Percentiles rank a stretch among this genome's conserved stretches.
phyloP scores from a whole-genome alignment of 768 basidiomycete species.

The Kwoniella newhampshirensis region DNA sequence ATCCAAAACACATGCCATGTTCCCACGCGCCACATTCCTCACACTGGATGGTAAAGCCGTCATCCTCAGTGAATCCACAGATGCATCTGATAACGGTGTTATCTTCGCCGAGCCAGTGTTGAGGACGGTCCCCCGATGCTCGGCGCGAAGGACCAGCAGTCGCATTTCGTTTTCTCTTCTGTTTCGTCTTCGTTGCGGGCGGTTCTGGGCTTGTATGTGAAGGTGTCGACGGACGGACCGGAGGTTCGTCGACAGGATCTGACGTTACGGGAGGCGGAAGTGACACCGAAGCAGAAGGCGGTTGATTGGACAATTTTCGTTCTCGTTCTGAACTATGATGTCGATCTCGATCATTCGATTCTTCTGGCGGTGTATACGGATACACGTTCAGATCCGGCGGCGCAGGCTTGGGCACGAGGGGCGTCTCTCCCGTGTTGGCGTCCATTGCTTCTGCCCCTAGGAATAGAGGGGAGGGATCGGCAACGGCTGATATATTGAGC shows the following conservation, averaged over 20 bases:
- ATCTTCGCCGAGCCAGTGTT: constrained; percentile 52
- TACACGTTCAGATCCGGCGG: constrained; percentile 15
- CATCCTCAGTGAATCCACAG: constrained; percentile 71
- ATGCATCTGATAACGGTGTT: constrained; percentile 61
- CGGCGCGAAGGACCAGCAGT: constrained; percentile 29
- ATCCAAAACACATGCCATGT: constrained; percentile 68
- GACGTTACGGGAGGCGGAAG: background rate
- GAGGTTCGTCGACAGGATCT: background rate
- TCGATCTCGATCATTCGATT: constrained; percentile 11
- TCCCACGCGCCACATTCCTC: constrained; percentile 80
- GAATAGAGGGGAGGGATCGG: constrained; percentile 7
- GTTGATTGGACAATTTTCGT: background rate
- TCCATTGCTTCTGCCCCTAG: constrained; percentile 7
- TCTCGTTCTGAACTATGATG: background rate
- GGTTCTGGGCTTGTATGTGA: constrained; percentile 16
- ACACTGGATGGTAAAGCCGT: constrained; percentile 82
- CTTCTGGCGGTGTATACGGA: constrained; percentile 38
- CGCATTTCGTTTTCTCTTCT: constrained; percentile 30
- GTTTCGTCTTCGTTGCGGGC: constrained; percentile 12
- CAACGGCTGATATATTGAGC: constrained; percentile 27
- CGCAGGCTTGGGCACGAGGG: constrained; percentile 4
- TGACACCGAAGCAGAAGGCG: background rate
- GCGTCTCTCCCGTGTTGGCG: constrained; percentile 7
- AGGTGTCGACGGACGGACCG: constrained; percentile 6
- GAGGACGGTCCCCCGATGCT: constrained; percentile 26